These are phyloP conservation scores for Zygosaccharomyces pseudorouxii DNA, from an alignment of 805 yeast genomes.

Conservation along the genomic window DNA sequence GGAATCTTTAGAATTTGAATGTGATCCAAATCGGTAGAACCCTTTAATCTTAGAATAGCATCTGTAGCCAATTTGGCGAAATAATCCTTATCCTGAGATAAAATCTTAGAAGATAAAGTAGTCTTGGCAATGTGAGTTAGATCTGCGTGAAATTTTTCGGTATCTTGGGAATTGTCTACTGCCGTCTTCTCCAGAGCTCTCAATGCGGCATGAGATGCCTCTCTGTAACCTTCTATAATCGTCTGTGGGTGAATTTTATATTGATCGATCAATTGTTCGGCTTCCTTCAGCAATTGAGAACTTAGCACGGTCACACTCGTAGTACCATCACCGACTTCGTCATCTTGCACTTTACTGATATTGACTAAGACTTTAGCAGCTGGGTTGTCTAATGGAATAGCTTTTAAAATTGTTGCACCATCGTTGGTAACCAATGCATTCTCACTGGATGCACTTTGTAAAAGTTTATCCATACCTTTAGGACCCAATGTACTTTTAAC, in stretches of 20 bases:
- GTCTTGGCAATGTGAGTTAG: slow-evolving; percentile 85
- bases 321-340: slow-evolving; percentile 98
- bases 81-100: slow-evolving; percentile 89
- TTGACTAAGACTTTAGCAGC: slow-evolving; percentile 96
- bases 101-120: slow-evolving; percentile 85
- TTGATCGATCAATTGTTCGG: slow-evolving; percentile 85
- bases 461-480: slow-evolving; percentile 95
- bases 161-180: slow-evolving; percentile 60
- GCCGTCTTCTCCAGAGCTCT: slow-evolving; percentile 73
- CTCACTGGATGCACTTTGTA: slow-evolving; percentile 81
- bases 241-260: slow-evolving; percentile 93
- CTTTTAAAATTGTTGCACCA: slow-evolving; percentile 93
- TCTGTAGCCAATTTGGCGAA: slow-evolving; percentile 90
- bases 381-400: slow-evolving; percentile 94
- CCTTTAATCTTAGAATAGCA: slow-evolving; percentile 82
- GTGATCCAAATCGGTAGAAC: slow-evolving; percentile 83
- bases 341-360: slow-evolving; percentile 93
- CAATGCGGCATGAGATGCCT: slow-evolving; percentile 82
- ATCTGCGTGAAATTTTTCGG: slow-evolving; percentile 64
- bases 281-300: slow-evolving; percentile 89
- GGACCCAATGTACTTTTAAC: slow-evolving; percentile 96
- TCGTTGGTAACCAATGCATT: slow-evolving; percentile 86
- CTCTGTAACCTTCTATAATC: slow-evolving; percentile 90
- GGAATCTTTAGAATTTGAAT: slow-evolving; percentile 89
- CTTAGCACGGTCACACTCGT: slow-evolving; percentile 90